Base-by-base conservation (phyloP, 306 rosid species). In the Lathyrus oleraceus region DNA sequence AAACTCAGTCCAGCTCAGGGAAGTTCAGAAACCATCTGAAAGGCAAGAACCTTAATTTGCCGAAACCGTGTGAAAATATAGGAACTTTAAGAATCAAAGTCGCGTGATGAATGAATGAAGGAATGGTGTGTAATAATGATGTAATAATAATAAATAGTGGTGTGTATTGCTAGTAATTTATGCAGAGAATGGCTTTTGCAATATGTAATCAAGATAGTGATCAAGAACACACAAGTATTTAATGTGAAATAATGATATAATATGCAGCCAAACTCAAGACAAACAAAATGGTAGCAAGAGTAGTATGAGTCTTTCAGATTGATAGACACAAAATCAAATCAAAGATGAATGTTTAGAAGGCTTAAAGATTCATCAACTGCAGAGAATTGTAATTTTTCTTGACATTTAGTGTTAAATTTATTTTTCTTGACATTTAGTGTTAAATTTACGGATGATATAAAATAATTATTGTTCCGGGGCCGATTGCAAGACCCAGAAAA, bases 1-100 rank as follows among this genome's bases (percentile, higher is more conserved):
- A 59, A 95, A 91, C 85, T 95, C 96, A 4, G 86, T 82, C 72
- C 96, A 91, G 82, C 97, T 95, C 72, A 83, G 95, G 59, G 87
- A 87, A 80, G 96, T 93, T 82, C 88, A 66, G 28, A 85, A 57
- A 28, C 91, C 96, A 45, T 84, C 92, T 35, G 92, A 87, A 23
- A 69, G 73, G 1, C 53, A 39, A 58, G 68, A 69, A 32, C 43
- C 61, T 19, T 56, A 51, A 30, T 25, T 51, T 61, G 21, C 8
- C n/a, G 1, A 16, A 38, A 70, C 36, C 38, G 2, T 48, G 47
- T 60, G 48, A 69, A 43, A 59, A 61, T 12, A 76, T 12, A 48
- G 19, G 14, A 28, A 16, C 63, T 73, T 25, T 39, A 64, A 35
- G 1, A 7, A 35, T 35, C 39, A 10, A 35, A 35, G 2, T 35